Evolutionary conservation across 1,284 basidiomycete genomes (phyloP), one percentile per base, ranked within the genome.

Genomic region (Sphagnurus paluster): DNA sequence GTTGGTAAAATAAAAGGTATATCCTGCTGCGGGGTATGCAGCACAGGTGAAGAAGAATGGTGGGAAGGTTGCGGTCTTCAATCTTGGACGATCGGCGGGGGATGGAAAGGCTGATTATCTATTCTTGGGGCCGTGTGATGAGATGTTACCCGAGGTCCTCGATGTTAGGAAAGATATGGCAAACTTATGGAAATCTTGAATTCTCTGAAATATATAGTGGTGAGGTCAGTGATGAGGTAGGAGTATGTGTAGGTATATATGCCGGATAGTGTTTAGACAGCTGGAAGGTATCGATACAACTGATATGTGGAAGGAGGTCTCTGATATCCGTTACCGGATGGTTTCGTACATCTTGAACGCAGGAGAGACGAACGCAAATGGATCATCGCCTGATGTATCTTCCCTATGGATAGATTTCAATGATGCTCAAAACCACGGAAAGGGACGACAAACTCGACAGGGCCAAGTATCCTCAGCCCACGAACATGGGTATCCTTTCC

Each of bases 401-500:
- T 76, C 72, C 64, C 75, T 77, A 21, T 49, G 29, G 56, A 34
- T 24, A 36, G 7, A 29, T 48, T 11, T 37, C 24, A 13, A 8
- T 19, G 8, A 23, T n/a, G n/a, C n/a, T n/a, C 28, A 13, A 2
- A 1, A 19, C 17, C 2, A 20, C n/a, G 7, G 6, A 42, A 17
- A 20, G n/a, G 21, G 35, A 36, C n/a, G 20, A 74, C 87, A 52
- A 61, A 93, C 93, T 87, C 84, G 5, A 81, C 63, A 2, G 93
- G 90, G 0, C 94, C 96, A 50, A 93, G 84, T 17, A 98, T 79
- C 42, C 80, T 82, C 33, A 99, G 67, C 1, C 94, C 93, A 14
- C 97, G 82, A 11, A 99, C 89, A 68, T 99, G 97, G 7, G 97
- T 99, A 68, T 99, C 97, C 65, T 99, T 99, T 3, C 97, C 97